Evolutionary conservation across 176 grass and related monocot species (phyloP), one percentile per base, ranked within the genome.

Genomic region (Leersia perrieri): DNA sequence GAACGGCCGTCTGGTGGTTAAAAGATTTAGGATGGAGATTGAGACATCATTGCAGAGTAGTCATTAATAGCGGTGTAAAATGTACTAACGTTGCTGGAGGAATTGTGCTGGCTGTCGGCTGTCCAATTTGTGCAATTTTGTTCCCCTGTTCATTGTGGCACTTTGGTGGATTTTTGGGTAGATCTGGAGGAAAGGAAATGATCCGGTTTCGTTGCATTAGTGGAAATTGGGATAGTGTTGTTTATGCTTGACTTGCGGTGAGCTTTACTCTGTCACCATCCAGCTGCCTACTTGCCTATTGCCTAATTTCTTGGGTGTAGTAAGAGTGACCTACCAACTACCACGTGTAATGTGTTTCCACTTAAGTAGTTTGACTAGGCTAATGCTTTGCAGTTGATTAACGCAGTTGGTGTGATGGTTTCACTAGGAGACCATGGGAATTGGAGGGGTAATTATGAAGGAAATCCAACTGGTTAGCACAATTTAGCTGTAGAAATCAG

Each of bases 291-390:
- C 20, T 53, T 72, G 68, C 53, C 53, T 72, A 62, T 7, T 60
- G 12, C 33, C 49, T 75, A 45, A 23, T 80, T 35, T 81, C 29
- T 36, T 22, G 70, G 18, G 0, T 74, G 45, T 67, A 31, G 0
- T 42, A 40, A 72, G 7, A 16, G 10, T 8, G n/a, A 41, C 67
- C 4, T 74, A 42, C 76, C 53, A 58, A 11, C 53, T 25, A 25
- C 53, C 49, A n/a, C 7, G 49, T 25, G 53, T 58, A 25, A 75
- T 80, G 82, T 77, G 83, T 58, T 77, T 81, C 28, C 77, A 81
- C 60, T 89, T 35, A 85, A 75, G 23, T 53, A 70, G 61, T 77
- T 87, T 82, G 0, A 7, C 30, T 39, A 31, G 41, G 33, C 68
- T 58, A 45, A 45, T 72, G 20, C 78, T 39, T 76, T 28, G 35